Percentiles rank a stretch among this genome's conserved stretches.
phyloP scores from a whole-genome alignment of 2,329 filamentous ascomycete genomes.

The Seiridium unicorne region DNA sequence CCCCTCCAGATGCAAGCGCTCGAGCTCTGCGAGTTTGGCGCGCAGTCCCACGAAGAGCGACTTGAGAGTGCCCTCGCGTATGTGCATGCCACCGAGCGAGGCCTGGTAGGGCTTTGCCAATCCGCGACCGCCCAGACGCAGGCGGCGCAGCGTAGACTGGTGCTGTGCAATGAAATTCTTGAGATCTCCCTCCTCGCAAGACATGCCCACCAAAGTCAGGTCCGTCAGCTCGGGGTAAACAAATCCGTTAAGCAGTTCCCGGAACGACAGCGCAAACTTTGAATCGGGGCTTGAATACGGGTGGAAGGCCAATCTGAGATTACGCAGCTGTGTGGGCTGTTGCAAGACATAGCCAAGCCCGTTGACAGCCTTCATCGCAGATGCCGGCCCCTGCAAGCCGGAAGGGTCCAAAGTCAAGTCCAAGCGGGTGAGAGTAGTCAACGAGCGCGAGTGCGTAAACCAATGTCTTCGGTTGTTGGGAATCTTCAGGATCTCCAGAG shows the following conservation, averaged over 20 bases:
- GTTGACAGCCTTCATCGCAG: constrained; percentile 38
- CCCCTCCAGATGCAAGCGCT: constrained; percentile 44
- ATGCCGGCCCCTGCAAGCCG: constrained; percentile 31
- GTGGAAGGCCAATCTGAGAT: constrained; percentile 40
- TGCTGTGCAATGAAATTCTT: constrained; percentile 40
- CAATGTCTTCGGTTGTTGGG: constrained; percentile 36
- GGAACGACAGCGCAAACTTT: constrained; percentile 39
- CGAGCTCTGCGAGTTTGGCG: constrained; percentile 32
- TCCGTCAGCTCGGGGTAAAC: constrained; percentile 36
- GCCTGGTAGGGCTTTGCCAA: constrained; percentile 36
- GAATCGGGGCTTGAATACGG: constrained; percentile 35
- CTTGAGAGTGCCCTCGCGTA: constrained; percentile 42
- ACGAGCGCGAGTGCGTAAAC: constrained; percentile 39
- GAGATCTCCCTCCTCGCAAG: constrained; percentile 42
- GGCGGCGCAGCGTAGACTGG: constrained; percentile 33
- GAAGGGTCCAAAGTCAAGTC: constrained; percentile 39
- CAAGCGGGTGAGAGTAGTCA: constrained; percentile 37
- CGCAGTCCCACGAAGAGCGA: constrained; percentile 40
- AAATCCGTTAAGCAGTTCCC: constrained; percentile 35
- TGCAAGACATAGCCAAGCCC: constrained; percentile 41
- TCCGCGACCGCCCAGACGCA: constrained; percentile 45
- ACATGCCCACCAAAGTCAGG: constrained; percentile 41
- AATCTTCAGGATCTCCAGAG: constrained; percentile 39
- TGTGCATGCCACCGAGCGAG: constrained; percentile 41
- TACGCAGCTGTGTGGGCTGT: constrained; percentile 32